Percentiles rank a stretch among this genome's conserved stretches.
Conservation (phyloP, 768 basidiomycete species). For the Strobilomyces confusus region DNA sequence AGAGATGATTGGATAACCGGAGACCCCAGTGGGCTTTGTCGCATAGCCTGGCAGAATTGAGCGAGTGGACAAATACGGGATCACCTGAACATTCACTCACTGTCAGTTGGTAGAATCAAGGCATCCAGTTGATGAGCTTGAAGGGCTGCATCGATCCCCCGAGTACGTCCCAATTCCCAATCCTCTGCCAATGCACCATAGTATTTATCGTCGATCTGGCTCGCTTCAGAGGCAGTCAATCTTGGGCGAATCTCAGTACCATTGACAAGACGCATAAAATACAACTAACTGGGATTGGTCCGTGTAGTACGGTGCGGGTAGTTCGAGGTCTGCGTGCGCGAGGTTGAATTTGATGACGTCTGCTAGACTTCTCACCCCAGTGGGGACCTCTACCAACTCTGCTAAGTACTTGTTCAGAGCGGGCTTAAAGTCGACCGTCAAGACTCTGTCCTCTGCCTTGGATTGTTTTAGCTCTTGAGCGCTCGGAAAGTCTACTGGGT, state of each 20-base stretch:
- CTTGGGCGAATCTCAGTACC: conserved; percentile 12
- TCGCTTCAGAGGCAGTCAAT: conserved; percentile 23
- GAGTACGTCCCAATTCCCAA: conserved; percentile 45
- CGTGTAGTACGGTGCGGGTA: conserved; percentile 32
- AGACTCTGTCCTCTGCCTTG: conserved; percentile 52
- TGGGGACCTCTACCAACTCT: conserved; percentile 48
- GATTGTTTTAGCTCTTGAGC: conserved; percentile 43
- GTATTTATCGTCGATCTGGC: conserved; percentile 37
- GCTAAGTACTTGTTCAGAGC: conserved; percentile 42
- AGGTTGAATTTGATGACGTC: conserved; percentile 58
- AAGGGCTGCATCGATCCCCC: conserved; percentile 53
- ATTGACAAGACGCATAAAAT: neutral
- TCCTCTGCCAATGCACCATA: conserved; percentile 44
- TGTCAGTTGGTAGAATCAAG: conserved; percentile 44
- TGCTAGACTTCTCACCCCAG: conserved; percentile 53
- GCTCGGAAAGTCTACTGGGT: conserved; percentile 60
- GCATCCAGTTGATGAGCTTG: conserved; percentile 47
- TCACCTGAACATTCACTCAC: conserved; percentile 15
- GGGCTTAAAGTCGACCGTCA: conserved; percentile 58
- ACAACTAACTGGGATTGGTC: conserved; percentile 34
- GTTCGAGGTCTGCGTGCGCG: conserved; percentile 47
- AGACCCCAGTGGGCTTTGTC: conserved; percentile 43
- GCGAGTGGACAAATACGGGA: neutral
- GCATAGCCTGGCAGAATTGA: conserved; percentile 21
- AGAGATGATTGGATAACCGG: conserved; percentile 64